Evolutionary conservation across 306 rosid genomes (phyloP).

Genomic region (Sicyos edulis): DNA sequence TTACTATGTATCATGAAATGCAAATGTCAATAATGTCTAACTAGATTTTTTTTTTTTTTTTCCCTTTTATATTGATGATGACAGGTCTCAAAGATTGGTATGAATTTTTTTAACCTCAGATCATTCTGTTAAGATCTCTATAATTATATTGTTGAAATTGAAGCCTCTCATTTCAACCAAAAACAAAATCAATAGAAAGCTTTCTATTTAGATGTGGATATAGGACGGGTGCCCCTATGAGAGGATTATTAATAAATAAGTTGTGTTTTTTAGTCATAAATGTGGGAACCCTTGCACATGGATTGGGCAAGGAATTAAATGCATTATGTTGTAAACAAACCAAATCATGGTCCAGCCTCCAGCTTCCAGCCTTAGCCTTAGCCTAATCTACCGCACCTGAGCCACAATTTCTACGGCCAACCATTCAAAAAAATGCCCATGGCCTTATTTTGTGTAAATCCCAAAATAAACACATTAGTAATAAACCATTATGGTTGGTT

Average conservation of each 20-base stretch:
- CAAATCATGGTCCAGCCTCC: constrained; percentile 6
- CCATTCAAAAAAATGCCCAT: neutral
- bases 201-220: neutral
- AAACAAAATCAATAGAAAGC: too few species aligned
- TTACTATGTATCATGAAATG: neutral
- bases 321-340: constrained; percentile 11
- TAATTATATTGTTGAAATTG: neutral
- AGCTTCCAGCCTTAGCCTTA: too few species aligned
- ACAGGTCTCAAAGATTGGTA: neutral
- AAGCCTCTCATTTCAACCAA: too few species aligned
- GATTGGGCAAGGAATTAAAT: constrained; percentile 4
- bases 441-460: neutral
- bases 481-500: too few species aligned
- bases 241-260: neutral
- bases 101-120: neutral
- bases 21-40: constrained; percentile 12
- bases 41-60: too few species aligned
- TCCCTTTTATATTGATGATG: neutral
- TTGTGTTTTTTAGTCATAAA: neutral
- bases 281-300: constrained; percentile 13
- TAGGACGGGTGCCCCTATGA: neutral
- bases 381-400: neutral
- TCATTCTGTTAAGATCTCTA: neutral
- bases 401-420: neutral
- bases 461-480: neutral